Conservation (phyloP, 2,329 filamentous ascomycete species). For the Penicillium sp. region DNA sequence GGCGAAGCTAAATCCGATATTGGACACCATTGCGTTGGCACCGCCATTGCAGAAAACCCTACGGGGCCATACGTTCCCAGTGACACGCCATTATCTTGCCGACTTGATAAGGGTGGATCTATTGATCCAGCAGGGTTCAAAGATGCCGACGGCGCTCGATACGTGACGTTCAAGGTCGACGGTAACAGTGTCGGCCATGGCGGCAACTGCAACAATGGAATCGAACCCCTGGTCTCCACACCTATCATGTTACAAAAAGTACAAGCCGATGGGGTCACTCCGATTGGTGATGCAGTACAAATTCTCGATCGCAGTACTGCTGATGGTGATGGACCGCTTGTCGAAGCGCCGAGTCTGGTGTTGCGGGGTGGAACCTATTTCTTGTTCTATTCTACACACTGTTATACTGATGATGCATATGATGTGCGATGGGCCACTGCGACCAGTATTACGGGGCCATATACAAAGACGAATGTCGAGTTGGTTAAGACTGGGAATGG, state of each 20-base stretch:
- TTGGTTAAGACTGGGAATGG: constrained; percentile 34
- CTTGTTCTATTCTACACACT: constrained; percentile 62
- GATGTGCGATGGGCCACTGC: constrained; percentile 61
- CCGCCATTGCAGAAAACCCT: constrained; percentile 48
- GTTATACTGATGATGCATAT: constrained; percentile 55
- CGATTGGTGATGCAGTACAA: constrained; percentile 52
- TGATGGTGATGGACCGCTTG: constrained; percentile 60
- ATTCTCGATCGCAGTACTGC: constrained; percentile 58
- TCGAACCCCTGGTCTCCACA: constrained; percentile 35
- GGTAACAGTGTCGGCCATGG: constrained; percentile 56
- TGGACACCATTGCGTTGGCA: constrained; percentile 58
- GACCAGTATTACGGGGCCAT: constrained; percentile 36
- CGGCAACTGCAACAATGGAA: constrained; percentile 48
- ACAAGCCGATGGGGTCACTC: constrained; percentile 50
- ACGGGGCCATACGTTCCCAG: constrained; percentile 54
- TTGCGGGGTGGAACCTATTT: constrained; percentile 50
- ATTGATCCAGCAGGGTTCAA: constrained; percentile 63
- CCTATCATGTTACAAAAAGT: constrained; percentile 45
- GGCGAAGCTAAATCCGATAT: constrained; percentile 44
- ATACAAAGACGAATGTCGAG: constrained; percentile 33
- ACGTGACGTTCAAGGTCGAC: constrained; percentile 66
- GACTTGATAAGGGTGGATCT: constrained; percentile 54
- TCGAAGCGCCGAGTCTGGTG: constrained; percentile 61
- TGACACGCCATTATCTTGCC: constrained; percentile 53
- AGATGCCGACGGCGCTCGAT: constrained; percentile 55